Base-by-base conservation (phyloP, 1,284 basidiomycete species). In the Tremellales sp. region DNA sequence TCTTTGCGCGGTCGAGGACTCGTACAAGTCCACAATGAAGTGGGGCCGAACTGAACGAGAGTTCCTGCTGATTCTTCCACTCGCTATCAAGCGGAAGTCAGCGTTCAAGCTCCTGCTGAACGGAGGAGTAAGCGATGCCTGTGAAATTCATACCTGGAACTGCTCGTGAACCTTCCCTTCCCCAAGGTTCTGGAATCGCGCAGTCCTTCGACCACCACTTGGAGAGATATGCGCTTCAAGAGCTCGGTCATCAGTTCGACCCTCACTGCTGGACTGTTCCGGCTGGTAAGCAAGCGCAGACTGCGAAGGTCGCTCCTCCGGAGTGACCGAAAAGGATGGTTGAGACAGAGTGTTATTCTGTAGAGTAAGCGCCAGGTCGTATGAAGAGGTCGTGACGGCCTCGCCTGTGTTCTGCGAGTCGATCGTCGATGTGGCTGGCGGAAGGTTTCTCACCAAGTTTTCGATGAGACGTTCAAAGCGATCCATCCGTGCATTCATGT, bases 11-110 rank as follows among this genome's bases (percentile, higher is more conserved):
- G 42, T 27, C 43, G 35, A 33, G 54, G 29, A 25, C 36, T 45
- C 24, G 50, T 26, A 28, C 34, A 40, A 13, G 52, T 50, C 57
- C 57, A 60, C 2, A 60, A 22, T 5, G 55, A 57, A 2, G 57
- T 60, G 4, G 55, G 55, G 19, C 55, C 57, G 26, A 53, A 51
- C 39, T 60, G 54, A 10, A 60, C 43, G 4, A 60, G 40, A 6
- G 54, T 32, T 2, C 57, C 57, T 12, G 43, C 48, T 5, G 44
- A 45, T 28, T 50, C 48, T 38, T 51, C 54, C 8, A 50, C 39
- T 18, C 54, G 38, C 50, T 53, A 22, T 5, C 9, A 12, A 8
- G 8, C 16, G 34, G n/a, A n/a, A n/a, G 8, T 36, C 16, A 36
- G 18, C 18, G n/a, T n/a, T n/a, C n/a, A n/a, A 36, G 8, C 16